Evolutionary conservation across 352 stramenopile genomes (phyloP).

Genomic region (Pythium folliculosum): DNA sequence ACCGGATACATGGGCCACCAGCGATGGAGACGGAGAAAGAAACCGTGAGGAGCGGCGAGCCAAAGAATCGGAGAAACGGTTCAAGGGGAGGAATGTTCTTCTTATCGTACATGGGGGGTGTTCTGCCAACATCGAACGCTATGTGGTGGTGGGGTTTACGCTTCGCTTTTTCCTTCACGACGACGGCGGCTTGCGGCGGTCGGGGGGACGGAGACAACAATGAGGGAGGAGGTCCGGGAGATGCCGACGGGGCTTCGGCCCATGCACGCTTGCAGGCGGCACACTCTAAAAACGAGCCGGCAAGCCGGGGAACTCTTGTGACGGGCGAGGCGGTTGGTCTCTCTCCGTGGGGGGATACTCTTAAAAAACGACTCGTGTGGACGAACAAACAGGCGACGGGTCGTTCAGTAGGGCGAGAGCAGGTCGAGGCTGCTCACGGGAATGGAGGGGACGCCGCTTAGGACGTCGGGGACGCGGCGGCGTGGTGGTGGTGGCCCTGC

Average conservation of each 20-base stretch:
- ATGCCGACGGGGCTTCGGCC: not conserved
- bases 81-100: not conserved
- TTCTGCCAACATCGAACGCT: not conserved
- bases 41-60: no score
- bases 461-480: constrained; percentile 10
- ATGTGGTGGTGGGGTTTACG: not conserved
- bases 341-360: constrained; percentile 3
- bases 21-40: no score
- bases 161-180: not conserved
- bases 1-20: no score
- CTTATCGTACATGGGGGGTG: not conserved
- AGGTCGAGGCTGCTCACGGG: not conserved
- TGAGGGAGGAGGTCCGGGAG: not conserved
- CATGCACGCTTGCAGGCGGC: not conserved
- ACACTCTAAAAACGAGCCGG: not conserved
- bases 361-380: constrained; percentile 3
- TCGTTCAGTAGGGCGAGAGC: not conserved
- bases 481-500: constrained; percentile 1
- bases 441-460: not conserved
- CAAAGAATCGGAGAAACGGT: no score
- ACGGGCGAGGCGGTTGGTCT: not conserved
- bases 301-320: not conserved
- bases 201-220: not conserved
- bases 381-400: not conserved
- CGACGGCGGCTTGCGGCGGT: not conserved